Percentiles rank a stretch among this genome's conserved stretches.
phyloP scores from a whole-genome alignment of 768 basidiomycete genomes.

The Neoboletus brunneissimus region DNA sequence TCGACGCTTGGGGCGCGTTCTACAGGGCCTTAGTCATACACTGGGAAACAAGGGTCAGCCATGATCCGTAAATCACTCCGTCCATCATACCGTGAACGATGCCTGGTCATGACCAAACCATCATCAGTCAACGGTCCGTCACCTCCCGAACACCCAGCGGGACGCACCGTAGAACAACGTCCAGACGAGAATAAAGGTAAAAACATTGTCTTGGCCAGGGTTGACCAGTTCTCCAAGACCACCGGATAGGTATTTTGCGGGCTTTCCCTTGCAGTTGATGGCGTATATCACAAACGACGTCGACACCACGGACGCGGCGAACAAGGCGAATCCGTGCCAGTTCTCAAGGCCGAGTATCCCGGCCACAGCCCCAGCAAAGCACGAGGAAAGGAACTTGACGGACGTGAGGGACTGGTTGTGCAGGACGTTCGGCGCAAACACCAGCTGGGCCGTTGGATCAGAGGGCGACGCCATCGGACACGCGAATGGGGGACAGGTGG shows the following conservation, averaged over 20 bases:
- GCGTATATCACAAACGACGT: slow-evolving; percentile 63
- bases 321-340: slow-evolving; percentile 77
- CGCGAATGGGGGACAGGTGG: neutral
- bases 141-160: neutral
- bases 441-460: slow-evolving; percentile 53
- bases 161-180: slow-evolving; percentile 86
- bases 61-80: neutral
- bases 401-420: slow-evolving; percentile 60
- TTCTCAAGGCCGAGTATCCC: slow-evolving; percentile 90
- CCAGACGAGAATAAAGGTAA: slow-evolving; percentile 92
- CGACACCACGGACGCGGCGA: slow-evolving; percentile 62
- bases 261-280: slow-evolving; percentile 69
- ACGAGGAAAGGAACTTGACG: slow-evolving; percentile 78
- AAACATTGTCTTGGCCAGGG: slow-evolving; percentile 86
- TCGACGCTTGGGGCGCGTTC: neutral
- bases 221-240: slow-evolving; percentile 69
- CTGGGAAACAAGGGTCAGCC: slow-evolving; percentile 28
- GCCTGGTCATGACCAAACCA: slow-evolving; percentile 32
- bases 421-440: slow-evolving; percentile 65
- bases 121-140: neutral
- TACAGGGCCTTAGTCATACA: slow-evolving; percentile 36
- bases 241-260: slow-evolving; percentile 59
- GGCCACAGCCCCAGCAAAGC: slow-evolving; percentile 83
- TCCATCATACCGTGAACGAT: slow-evolving; percentile 46
- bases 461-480: slow-evolving; percentile 45